phyloP scores from a whole-genome alignment of 164 flowering plant species.

The Liquidambar formosana region DNA sequence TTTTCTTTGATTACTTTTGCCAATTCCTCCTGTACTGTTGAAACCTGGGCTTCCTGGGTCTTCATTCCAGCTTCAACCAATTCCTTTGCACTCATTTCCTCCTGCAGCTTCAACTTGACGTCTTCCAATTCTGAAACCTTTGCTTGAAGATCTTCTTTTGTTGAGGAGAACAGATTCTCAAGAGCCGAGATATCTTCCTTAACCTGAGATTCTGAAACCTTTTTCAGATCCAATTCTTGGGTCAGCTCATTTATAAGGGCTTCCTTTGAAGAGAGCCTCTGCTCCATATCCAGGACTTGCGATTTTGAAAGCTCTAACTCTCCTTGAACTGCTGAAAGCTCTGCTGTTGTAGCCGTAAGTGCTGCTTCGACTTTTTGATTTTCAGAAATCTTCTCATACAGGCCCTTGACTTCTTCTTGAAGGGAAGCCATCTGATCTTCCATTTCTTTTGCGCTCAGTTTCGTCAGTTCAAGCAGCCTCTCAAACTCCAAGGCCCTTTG shows the following conservation, averaged over 20 bases:
- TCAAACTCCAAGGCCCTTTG: slow-evolving; percentile 72
- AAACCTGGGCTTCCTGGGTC: slow-evolving; percentile 38
- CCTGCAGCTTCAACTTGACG: slow-evolving; percentile 47
- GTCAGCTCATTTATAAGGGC: slow-evolving; percentile 42
- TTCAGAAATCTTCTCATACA: slow-evolving; percentile 64
- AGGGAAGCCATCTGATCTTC: slow-evolving; percentile 67
- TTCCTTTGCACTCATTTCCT: slow-evolving; percentile 45
- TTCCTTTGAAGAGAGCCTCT: slow-evolving; percentile 55
- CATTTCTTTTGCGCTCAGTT: slow-evolving; percentile 56
- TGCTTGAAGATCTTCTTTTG: slow-evolving; percentile 55
- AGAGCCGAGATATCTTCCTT: slow-evolving; percentile 56
- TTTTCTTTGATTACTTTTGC: slow-evolving; percentile 43
- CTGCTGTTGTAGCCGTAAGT: slow-evolving; percentile 39
- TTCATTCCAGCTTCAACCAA: slow-evolving; percentile 35
- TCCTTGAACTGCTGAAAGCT: slow-evolving; percentile 55
- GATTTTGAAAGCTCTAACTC: slow-evolving; percentile 60
- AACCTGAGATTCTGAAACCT: slow-evolving; percentile 53
- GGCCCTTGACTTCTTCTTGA: slow-evolving; percentile 64
- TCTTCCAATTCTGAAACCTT: slow-evolving; percentile 68
- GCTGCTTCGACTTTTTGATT: slow-evolving; percentile 69
- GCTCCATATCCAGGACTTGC: slow-evolving; percentile 45
- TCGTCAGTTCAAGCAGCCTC: slow-evolving; percentile 60
- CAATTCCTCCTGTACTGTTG: slow-evolving; percentile 46
- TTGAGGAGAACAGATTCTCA: slow-evolving; percentile 36
- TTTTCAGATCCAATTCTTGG: slow-evolving; percentile 52